phyloP scores from a whole-genome alignment of 2,329 filamentous ascomycete genomes.

The Pyrenochaeta sp. region DNA sequence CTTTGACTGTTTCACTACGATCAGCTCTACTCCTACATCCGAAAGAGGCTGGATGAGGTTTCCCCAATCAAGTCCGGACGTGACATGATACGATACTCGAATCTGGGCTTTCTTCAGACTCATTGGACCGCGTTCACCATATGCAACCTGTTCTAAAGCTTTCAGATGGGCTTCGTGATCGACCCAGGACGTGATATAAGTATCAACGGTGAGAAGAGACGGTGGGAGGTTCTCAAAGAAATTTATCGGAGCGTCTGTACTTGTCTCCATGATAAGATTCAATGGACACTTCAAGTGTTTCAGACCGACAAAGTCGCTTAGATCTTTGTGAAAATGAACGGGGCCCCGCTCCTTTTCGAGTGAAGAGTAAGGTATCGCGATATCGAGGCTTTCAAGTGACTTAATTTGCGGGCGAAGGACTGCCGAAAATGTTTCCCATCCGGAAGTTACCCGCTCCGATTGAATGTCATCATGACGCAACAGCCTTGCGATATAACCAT shows the following conservation, averaged over 20 bases:
- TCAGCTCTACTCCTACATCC: no score
- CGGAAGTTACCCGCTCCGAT: no score
- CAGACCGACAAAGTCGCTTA: conserved; percentile 18
- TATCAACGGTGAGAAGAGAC: conserved; percentile 13
- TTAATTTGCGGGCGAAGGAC: conserved; percentile 18
- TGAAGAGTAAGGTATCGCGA: conserved; percentile 8
- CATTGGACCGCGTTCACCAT: no score
- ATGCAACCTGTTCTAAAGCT: no score
- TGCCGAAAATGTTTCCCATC: conserved; percentile 4
- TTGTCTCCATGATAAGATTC: conserved; percentile 11
- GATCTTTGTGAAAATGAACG: conserved; percentile 8
- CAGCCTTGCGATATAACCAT: conserved; percentile 8
- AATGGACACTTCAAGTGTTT: conserved; percentile 21
- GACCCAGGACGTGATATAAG: no score
- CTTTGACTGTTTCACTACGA: no score
- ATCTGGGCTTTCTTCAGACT: no score
- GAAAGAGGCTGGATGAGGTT: no score
- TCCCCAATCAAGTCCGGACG: no score
- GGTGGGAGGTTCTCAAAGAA: conserved; percentile 20
- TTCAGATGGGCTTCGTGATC: no score
- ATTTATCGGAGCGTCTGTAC: conserved; percentile 4
- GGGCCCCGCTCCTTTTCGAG: conserved; percentile 3
- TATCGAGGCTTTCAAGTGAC: conserved; percentile 16
- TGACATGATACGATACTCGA: no score
- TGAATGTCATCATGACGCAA: no score